A percentile compares a stretch with the other conserved stretches of the same genome.
Conservation (phyloP, 2,329 filamentous ascomycete genomes). For the Phialemoniopsis sp. region DNA sequence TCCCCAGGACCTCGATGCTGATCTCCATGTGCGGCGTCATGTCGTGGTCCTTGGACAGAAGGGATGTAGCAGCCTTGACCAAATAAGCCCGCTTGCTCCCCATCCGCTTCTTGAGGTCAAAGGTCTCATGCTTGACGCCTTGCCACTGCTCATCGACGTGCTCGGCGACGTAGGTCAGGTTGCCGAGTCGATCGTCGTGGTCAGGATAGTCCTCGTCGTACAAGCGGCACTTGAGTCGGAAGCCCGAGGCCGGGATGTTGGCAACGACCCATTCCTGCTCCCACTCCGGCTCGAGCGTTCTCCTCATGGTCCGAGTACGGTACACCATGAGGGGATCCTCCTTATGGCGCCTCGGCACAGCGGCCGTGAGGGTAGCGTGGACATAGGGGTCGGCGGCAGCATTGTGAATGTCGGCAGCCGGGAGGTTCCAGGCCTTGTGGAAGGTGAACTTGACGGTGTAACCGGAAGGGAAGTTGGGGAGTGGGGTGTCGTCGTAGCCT, state of each 20-base stretch:
- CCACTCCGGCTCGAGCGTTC: slow-evolving; percentile 73
- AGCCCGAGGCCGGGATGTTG: slow-evolving; percentile 77
- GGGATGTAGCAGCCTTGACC: slow-evolving; percentile 62
- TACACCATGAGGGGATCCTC: slow-evolving; percentile 74
- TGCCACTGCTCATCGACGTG: slow-evolving; percentile 61
- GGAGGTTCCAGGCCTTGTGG: slow-evolving; percentile 75
- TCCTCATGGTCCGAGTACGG: slow-evolving; percentile 72
- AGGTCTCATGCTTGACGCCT: slow-evolving; percentile 58
- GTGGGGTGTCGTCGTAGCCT: slow-evolving; percentile 51
- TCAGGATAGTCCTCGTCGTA: slow-evolving; percentile 90
- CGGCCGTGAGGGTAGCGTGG: slow-evolving; percentile 67
- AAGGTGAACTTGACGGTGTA: slow-evolving; percentile 86
- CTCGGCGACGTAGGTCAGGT: slow-evolving; percentile 67
- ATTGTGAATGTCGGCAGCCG: slow-evolving; percentile 73
- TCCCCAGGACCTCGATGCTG: slow-evolving; percentile 74
- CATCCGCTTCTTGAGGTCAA: slow-evolving; percentile 74
- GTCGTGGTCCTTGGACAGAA: slow-evolving; percentile 56
- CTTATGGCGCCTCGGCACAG: slow-evolving; percentile 73
- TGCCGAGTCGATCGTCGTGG: slow-evolving; percentile 82
- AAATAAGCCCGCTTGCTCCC: slow-evolving; percentile 85
- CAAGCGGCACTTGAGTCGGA: slow-evolving; percentile 77
- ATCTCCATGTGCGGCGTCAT: slow-evolving; percentile 69
- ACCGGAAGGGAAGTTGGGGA: slow-evolving; percentile 70
- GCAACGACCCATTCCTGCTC: slow-evolving; percentile 83
- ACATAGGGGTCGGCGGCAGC: slow-evolving; percentile 83